phyloP scores from a whole-genome alignment of 768 basidiomycete genomes.

The Auricularia heimuer region DNA sequence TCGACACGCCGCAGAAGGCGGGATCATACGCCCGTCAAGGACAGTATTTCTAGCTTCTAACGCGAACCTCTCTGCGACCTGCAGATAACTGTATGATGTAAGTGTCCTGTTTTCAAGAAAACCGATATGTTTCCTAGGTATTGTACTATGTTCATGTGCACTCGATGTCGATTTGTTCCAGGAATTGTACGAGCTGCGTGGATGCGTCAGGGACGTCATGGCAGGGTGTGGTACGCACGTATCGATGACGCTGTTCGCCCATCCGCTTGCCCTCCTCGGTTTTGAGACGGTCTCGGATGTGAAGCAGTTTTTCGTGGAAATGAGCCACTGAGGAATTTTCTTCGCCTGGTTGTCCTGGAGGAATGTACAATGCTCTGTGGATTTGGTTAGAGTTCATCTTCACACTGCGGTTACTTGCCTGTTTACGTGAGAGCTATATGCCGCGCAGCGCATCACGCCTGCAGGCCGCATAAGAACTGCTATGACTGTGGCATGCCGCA shows the following conservation, averaged over 20 bases:
- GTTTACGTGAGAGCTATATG: constrained; percentile 48
- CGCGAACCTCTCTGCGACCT: too few species aligned
- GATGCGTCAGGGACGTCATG: not conserved
- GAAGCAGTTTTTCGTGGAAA: constrained; percentile 78
- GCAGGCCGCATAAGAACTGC: not conserved
- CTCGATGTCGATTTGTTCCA: not conserved
- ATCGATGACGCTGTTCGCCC: constrained; percentile 61
- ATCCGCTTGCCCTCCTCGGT: constrained; percentile 59
- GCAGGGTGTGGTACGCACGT: constrained; percentile 34
- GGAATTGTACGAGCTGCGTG: not conserved
- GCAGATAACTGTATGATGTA: too few species aligned
- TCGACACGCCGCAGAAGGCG: too few species aligned
- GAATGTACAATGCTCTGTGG: constrained; percentile 33
- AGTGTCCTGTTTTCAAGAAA: too few species aligned
- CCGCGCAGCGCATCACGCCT: constrained; percentile 63
- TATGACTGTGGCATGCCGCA: not conserved
- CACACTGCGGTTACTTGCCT: constrained; percentile 21
- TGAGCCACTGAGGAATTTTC: constrained; percentile 59
- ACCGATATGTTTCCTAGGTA: too few species aligned
- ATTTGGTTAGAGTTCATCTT: not conserved
- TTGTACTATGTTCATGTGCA: not conserved
- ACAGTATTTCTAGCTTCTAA: too few species aligned
- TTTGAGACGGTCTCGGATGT: constrained; percentile 66
- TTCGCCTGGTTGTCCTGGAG: constrained; percentile 31
- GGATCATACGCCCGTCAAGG: too few species aligned